Evolutionary conservation across 2,329 filamentous ascomycete genomes (phyloP).

Genomic region (Trichothecium roseum): DNA sequence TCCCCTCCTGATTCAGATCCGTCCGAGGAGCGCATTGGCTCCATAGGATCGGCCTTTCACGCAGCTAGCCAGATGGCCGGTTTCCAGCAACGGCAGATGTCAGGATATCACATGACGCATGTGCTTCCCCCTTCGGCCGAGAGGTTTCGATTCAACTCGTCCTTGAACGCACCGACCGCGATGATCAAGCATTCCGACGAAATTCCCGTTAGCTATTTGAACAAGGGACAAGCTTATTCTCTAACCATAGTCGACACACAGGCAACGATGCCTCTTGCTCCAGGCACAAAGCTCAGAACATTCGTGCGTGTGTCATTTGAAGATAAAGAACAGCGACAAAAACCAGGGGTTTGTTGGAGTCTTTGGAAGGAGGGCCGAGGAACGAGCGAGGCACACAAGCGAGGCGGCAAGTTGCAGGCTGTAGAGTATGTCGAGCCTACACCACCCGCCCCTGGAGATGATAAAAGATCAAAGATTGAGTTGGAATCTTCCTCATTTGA

Average conservation of each 20-base stretch:
- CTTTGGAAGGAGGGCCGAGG: constrained; percentile 94
- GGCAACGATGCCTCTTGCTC: constrained; percentile 45
- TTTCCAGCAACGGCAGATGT: constrained; percentile 41
- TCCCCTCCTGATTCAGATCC: constrained; percentile 35
- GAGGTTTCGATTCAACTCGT: constrained; percentile 82
- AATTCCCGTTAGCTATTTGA: constrained; percentile 94
- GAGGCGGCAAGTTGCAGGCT: constrained; percentile 83
- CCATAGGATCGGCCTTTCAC: constrained; percentile 51
- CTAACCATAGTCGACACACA: constrained; percentile 73
- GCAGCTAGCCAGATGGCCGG: constrained; percentile 49
- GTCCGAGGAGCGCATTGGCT: constrained; percentile 38
- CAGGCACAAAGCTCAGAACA: constrained; percentile 69
- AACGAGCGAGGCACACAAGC: constrained; percentile 89
- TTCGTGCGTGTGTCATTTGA: constrained; percentile 95
- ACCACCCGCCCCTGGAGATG: constrained; percentile 49
- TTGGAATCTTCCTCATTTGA: constrained; percentile 77
- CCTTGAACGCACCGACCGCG: constrained; percentile 85
- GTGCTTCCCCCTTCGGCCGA: constrained; percentile 45
- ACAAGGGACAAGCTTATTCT: constrained; percentile 93
- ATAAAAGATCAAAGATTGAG: constrained; percentile 58
- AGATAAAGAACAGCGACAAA: constrained; percentile 82
- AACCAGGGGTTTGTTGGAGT: constrained; percentile 74
- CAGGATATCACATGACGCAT: constrained; percentile 33
- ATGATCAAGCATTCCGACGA: constrained; percentile 89
- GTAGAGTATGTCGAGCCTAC: constrained; percentile 79